phyloP scores from a whole-genome alignment of 495 filamentous ascomycete species.

The Podospora pseudocomata region DNA sequence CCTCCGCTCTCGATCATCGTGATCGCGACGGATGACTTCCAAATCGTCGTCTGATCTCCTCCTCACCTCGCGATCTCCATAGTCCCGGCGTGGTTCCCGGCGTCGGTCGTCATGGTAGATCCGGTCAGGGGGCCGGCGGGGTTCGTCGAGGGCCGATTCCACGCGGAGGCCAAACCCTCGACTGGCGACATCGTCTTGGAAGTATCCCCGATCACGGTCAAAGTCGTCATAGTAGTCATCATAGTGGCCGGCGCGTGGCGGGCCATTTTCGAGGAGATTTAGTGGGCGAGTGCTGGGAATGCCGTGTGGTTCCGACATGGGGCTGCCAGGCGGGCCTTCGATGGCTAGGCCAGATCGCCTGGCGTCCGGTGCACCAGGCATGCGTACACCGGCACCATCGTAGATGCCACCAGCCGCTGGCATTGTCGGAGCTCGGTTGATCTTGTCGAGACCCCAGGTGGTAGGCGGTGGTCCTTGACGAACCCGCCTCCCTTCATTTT shows the following conservation, averaged over 20 bases:
- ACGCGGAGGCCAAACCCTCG: constrained; percentile 48
- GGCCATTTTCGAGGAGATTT: constrained; percentile 45
- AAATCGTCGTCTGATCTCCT: constrained; percentile 39
- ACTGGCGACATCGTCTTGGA: constrained; percentile 37
- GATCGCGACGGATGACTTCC: constrained; percentile 23
- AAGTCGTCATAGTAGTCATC: constrained; percentile 44
- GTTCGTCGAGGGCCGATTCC: constrained; percentile 32
- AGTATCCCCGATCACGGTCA: constrained; percentile 27
- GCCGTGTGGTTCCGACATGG: constrained; percentile 27
- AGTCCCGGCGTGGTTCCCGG: constrained; percentile 24
- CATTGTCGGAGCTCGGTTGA: constrained; percentile 33
- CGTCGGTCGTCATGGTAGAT: constrained; percentile 38
- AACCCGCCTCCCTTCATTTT: constrained; percentile 34
- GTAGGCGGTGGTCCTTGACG: constrained; percentile 56
- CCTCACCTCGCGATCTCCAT: constrained; percentile 31
- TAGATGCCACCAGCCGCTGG: constrained; percentile 37
- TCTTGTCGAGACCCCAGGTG: constrained; percentile 59
- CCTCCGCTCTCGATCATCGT: constrained; percentile 28
- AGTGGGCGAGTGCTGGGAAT: constrained; percentile 38
- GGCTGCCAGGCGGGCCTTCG: constrained; percentile 32
- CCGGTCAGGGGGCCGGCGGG: constrained; percentile 26
- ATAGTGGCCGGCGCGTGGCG: constrained; percentile 33
- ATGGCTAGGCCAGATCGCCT: constrained; percentile 27
- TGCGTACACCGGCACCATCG: constrained; percentile 43
- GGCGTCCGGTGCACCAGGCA: constrained; percentile 39